A percentile compares a stretch with the other conserved stretches of the same genome.
Conservation (phyloP, 495 filamentous ascomycete genomes). For the Sordaria brevicollis region DNA sequence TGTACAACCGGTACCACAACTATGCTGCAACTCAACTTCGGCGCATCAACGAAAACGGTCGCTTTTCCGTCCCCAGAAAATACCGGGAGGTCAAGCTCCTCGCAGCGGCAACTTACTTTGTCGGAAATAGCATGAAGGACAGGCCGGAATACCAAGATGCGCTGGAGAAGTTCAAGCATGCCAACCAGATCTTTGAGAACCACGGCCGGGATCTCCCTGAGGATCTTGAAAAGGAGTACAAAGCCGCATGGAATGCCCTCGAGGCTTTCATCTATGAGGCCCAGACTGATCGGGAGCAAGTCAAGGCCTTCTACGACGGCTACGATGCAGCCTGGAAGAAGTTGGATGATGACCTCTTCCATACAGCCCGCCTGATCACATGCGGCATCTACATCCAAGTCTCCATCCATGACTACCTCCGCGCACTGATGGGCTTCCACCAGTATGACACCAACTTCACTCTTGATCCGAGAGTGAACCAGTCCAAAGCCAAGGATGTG, state of each 20-base stretch:
- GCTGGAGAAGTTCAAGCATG: neutral
- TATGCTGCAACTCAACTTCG: slow-evolving; percentile 49
- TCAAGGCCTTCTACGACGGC: neutral
- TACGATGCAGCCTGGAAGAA: slow-evolving; percentile 27
- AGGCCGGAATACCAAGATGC: neutral
- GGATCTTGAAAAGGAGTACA: neutral
- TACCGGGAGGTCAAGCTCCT: slow-evolving; percentile 44
- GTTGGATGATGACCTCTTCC: slow-evolving; percentile 72
- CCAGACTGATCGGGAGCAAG: neutral
- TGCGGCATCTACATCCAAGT: slow-evolving; percentile 76
- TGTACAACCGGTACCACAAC: slow-evolving; percentile 68
- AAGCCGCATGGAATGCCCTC: neutral
- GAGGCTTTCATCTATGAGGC: neutral
- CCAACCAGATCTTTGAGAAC: neutral
- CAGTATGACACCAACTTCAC: slow-evolving; percentile 69
- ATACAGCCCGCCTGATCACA: slow-evolving; percentile 64
- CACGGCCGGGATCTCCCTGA: neutral
- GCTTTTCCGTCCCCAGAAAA: slow-evolving; percentile 47
- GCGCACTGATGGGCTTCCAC: slow-evolving; percentile 72
- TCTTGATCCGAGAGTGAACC: slow-evolving; percentile 57
- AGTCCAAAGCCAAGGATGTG: slow-evolving; percentile 39
- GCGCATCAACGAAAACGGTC: slow-evolving; percentile 64
- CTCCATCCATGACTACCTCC: slow-evolving; percentile 67
- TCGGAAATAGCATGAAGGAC: neutral
- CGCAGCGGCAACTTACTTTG: slow-evolving; percentile 12